Base-by-base conservation (phyloP, 1,284 basidiomycete genomes). In the Waitea zeae region DNA sequence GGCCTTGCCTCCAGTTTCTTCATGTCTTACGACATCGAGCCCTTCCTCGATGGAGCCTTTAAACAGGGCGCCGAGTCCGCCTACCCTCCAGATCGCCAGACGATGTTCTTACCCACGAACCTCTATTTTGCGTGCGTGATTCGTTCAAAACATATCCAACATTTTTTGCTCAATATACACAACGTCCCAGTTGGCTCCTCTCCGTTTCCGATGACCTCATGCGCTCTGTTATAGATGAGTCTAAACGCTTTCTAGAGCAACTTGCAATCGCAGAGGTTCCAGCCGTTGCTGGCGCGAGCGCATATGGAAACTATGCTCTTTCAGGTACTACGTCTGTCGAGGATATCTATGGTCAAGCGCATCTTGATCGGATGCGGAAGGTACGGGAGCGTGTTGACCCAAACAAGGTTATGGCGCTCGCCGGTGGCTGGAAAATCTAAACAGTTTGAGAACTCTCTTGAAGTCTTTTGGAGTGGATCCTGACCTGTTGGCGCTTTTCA, bases 301-400 rank as follows among this genome's bases (percentile, higher is more conserved):
- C 62, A 31, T 72, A 77, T 42, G 56, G 58, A 12, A 71, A 71
- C 44, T 69, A 70, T 40, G 68, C 68, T 3, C 54, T 64, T 11
- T 53, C 43, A 30, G 59, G 58, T 35, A n/a, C n/a, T n/a, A 70
- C 66, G 3, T 57, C 64, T 2, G 30, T 62, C 34, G 45, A 51
- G 11, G 36, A 50, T 4, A 51, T 74, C 12, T 70, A 68, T 41
- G 69, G 70, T 3, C 46, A 36, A n/a, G n/a, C n/a, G 13, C 70
- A 70, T 42, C 32, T 70, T 7, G 43, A 46, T 4, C 47, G 41
- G 30, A 41, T 74, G 41, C 40, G 48, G 35, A 42, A 35, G 5
- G 48, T 70, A 15, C 67, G 62, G 46, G 46, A 41, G 7, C 38
- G 38, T 34, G 55, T 63, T 36, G 71, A 75, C 39, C 68, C 67